Conservation (phyloP, 208 protist genomes). For the Leishmania tarentolae region DNA sequence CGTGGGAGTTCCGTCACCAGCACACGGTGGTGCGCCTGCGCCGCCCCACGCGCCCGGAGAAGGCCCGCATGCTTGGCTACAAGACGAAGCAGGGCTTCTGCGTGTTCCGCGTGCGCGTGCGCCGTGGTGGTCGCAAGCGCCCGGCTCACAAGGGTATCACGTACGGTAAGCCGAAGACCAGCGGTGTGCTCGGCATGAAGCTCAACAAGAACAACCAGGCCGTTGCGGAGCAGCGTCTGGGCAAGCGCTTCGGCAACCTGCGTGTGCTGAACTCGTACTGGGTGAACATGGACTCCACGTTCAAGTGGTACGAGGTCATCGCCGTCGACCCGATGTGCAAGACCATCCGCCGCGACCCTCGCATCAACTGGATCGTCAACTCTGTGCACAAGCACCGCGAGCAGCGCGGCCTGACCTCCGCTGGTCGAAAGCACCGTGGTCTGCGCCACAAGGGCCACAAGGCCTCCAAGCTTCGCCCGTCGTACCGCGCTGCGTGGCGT, state of each 20-base stretch:
- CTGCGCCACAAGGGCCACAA: constrained; percentile 96
- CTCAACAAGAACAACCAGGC: constrained; percentile 94
- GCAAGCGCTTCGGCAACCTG: constrained; percentile 95
- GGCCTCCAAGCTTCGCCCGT: constrained; percentile 96
- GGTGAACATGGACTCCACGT: constrained; percentile 97
- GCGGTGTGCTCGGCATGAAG: constrained; percentile 98
- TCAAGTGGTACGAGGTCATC: constrained; percentile 99
- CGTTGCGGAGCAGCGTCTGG: constrained; percentile 98
- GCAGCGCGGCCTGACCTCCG: constrained; percentile 98
- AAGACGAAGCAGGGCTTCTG: constrained; percentile 99
- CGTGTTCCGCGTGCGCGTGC: constrained; percentile 99
- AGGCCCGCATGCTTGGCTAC: constrained; percentile 99
- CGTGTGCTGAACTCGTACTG: constrained; percentile 99
- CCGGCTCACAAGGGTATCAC: constrained; percentile 96
- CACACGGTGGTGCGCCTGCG: constrained; percentile 92
- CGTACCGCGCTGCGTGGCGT: constrained; percentile 97
- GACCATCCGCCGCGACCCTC: constrained; percentile 97
- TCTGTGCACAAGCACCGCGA: constrained; percentile 98
- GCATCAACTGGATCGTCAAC: constrained; percentile 99
- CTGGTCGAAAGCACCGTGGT: constrained; percentile 97
- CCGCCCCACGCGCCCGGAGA: constrained; percentile 98
- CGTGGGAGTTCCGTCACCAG: constrained; percentile 99
- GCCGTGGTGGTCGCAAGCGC: constrained; percentile 98
- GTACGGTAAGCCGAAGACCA: constrained; percentile 98
- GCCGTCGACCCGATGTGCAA: constrained; percentile 98